Conservation (phyloP, 441 rosid species). For the Pelargonium myrrhifolium region DNA sequence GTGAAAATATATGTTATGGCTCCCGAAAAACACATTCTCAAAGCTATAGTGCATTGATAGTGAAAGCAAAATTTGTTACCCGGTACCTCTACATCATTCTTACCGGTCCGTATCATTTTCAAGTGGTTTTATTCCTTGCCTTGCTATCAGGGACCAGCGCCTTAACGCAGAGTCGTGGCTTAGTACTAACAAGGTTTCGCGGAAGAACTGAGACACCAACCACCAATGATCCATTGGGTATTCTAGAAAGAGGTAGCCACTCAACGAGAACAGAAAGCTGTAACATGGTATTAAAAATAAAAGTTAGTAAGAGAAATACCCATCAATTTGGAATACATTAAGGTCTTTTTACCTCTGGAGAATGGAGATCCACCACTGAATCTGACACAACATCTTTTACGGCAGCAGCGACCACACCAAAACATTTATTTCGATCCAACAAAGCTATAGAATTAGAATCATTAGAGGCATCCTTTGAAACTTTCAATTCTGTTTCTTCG, state of each 20-base stretch:
- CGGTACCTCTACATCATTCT: too few relatives aligned
- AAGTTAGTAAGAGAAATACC: not conserved
- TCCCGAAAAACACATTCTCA: too few relatives aligned
- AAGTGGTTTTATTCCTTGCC: constrained; percentile 31
- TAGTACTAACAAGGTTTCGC: constrained; percentile 48
- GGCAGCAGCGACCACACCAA: constrained; percentile 65
- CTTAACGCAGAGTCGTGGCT: constrained; percentile 78
- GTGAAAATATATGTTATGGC: too few relatives aligned
- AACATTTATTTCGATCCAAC: constrained; percentile 76
- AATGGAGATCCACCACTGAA: constrained; percentile 73
- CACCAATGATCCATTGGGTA: constrained; percentile 45
- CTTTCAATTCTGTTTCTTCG: constrained; percentile 48
- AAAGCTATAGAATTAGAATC: constrained; percentile 37
- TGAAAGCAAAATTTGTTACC: too few relatives aligned
- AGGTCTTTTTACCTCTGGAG: constrained; percentile 53
- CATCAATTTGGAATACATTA: not conserved
- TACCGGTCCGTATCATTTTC: not conserved
- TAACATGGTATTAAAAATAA: not conserved
- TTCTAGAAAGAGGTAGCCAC: constrained; percentile 70
- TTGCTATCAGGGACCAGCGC: constrained; percentile 43
- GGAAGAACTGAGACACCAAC: constrained; percentile 78
- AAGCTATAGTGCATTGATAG: too few relatives aligned
- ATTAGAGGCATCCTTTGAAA: constrained; percentile 28
- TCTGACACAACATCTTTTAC: constrained; percentile 68
- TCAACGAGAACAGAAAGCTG: constrained; percentile 79